Evolutionary conservation across 208 protist genomes (phyloP).

Genomic region (Wallacemonas sp.): DNA sequence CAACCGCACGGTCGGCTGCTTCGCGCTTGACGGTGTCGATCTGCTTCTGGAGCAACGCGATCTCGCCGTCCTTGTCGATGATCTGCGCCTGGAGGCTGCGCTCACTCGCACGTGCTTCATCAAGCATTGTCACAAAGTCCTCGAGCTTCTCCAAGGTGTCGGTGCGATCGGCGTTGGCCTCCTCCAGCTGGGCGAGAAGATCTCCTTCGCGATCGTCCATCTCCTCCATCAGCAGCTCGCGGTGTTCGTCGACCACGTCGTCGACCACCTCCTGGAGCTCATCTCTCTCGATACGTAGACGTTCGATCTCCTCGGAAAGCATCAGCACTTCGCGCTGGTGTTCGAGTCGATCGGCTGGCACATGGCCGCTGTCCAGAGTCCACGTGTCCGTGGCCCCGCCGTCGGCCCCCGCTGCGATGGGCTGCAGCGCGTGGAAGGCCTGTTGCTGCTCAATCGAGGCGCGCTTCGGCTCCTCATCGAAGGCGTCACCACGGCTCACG

Average conservation of each 20-base stretch:
- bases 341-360: not conserved
- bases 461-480: not conserved
- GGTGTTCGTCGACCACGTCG: conserved; percentile 23
- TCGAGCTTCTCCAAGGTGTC: conserved; percentile 37
- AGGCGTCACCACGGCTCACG: conserved; percentile 8
- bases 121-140: conserved; percentile 39
- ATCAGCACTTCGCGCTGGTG: not conserved
- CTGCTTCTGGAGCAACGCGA: not conserved
- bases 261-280: conserved; percentile 17
- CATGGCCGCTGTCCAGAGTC: conserved; percentile 3
- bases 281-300: not conserved
- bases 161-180: conserved; percentile 21
- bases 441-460: not conserved
- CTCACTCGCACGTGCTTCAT: conserved; percentile 30
- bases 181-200: conserved; percentile 16
- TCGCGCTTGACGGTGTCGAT: not conserved
- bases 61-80: not conserved
- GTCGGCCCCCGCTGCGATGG: not conserved
- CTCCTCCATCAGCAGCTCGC: conserved; percentile 19
- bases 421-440: not conserved
- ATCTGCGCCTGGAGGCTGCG: not conserved
- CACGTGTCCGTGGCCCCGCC: conserved; percentile 3
- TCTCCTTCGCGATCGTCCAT: not conserved
- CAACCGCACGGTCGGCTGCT: not conserved
- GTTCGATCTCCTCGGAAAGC: not conserved